Conservation (phyloP, 352 stramenopile species). For the Phytophthora ohioensis region DNA sequence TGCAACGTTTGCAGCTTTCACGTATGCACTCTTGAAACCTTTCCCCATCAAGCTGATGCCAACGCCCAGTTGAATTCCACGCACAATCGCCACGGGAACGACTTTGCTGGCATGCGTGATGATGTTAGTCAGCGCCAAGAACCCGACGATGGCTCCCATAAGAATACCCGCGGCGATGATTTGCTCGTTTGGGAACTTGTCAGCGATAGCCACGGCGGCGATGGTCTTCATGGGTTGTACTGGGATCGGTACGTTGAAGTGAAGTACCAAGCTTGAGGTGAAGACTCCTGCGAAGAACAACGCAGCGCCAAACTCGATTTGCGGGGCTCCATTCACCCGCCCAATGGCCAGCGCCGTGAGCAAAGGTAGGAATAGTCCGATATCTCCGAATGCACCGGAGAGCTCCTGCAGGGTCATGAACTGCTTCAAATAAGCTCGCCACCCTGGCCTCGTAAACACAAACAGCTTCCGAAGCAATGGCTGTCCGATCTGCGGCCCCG, state of each 20-base stretch:
- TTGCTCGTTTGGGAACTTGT: conserved; percentile 75
- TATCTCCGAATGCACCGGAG: conserved; percentile 93
- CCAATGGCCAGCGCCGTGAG: conserved; percentile 90
- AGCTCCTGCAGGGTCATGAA: conserved; percentile 83
- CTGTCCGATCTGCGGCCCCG: conserved; percentile 54
- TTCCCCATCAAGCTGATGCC: conserved; percentile 88
- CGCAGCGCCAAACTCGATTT: conserved; percentile 90
- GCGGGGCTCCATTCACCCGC: conserved; percentile 64
- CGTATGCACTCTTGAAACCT: conserved; percentile 81
- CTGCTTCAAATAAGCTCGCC: conserved; percentile 64
- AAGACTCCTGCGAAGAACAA: conserved; percentile 94
- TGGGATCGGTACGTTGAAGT: conserved; percentile 94
- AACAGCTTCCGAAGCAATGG: conserved; percentile 61
- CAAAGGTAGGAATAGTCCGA: conserved; percentile 95
- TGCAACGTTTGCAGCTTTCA: conserved; percentile 46
- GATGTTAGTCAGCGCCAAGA: conserved; percentile 88
- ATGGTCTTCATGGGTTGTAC: conserved; percentile 97
- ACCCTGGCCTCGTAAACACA: conserved; percentile 63
- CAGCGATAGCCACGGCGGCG: conserved; percentile 88
- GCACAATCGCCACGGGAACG: conserved; percentile 91
- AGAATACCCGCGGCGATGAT: conserved; percentile 91
- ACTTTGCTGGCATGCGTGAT: conserved; percentile 91
- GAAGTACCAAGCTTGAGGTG: conserved; percentile 85
- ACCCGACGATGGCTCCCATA: conserved; percentile 67
- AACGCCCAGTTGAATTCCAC: conserved; percentile 93